A percentile compares a stretch with the other conserved stretches of the same genome.
Evolutionary conservation across 164 flowering plant species (phyloP).

Genomic region (Berberis vulgaris): DNA sequence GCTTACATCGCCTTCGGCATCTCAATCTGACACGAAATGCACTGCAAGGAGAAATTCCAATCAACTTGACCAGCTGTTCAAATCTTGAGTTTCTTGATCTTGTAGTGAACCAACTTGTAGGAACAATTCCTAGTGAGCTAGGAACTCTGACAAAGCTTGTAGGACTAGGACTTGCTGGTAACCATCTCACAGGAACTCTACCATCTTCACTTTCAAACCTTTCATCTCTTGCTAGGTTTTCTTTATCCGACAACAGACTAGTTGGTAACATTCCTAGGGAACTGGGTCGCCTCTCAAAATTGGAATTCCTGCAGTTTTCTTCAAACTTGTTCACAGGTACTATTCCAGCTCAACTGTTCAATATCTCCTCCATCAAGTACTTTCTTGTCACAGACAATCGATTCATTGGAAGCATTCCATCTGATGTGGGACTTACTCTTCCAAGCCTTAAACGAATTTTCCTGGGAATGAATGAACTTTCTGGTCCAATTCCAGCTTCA

Average conservation of each 20-base stretch:
- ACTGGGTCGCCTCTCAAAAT: neutral
- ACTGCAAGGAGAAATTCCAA: neutral
- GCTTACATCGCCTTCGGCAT: neutral
- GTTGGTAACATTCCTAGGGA: neutral
- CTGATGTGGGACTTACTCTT: neutral
- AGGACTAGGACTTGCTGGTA: neutral
- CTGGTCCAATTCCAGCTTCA: slow-evolving; percentile 21
- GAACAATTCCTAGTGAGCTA: neutral
- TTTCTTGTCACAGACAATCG: slow-evolving; percentile 4
- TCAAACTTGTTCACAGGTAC: neutral
- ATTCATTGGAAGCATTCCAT: neutral
- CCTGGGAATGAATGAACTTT: slow-evolving; percentile 8
- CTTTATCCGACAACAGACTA: neutral
- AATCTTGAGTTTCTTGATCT: neutral
- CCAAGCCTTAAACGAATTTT: neutral
- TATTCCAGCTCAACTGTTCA: neutral
- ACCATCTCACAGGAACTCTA: neutral
- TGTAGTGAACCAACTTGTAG: neutral
- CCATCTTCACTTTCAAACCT: slow-evolving; percentile 1
- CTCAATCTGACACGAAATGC: neutral
- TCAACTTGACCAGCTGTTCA: neutral
- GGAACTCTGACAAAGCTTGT: neutral
- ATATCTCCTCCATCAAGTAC: neutral
- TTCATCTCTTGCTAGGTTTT: neutral
- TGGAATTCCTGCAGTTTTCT: neutral